Base-by-base conservation (phyloP, 768 basidiomycete genomes). In the Strobilomyces echinocephalus region DNA sequence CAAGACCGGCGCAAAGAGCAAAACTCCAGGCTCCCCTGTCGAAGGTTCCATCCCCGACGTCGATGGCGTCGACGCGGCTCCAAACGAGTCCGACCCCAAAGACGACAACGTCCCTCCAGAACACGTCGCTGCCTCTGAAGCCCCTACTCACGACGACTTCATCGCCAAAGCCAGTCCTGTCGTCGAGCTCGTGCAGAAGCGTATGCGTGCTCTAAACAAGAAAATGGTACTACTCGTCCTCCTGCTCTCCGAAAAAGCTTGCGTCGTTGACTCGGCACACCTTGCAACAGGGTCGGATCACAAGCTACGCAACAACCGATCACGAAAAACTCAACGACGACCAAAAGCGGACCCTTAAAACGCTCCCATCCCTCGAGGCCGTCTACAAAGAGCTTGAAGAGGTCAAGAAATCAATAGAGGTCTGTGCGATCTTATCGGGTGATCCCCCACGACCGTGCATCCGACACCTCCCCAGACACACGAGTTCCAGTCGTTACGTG, bases 361-460 rank as follows among this genome's bases (percentile, higher is more conserved):
- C 80, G 16, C 81, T 95, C 41, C 80, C 92, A 10, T 75, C 77
- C 7, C 74, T 95, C 20, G 91, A 95, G 63, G 88, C 84, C 10
- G 76, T 84, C 38, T 79, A 84, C 60, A 91, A 89, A 63, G 93
- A 95, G 62, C 72, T 95, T 14, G 83, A 81, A 24, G 93, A 94
- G 53, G 80, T 93, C 41, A 88, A 87, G 69, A 92, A 88, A 67
- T 82, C 79, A 39, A 78, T 94, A 56, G 91, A 95, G 81, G 93
- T 92, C 36, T 34, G 92, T 88, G 42, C 38, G 74, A 28, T 55
- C 50, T n/a, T 20, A 33, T 38, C 18, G 15, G 15, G 26, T 35
- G 47, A 30, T 35, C 33, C 18, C 43, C 39, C 39, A 48, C 34
- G n/a, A 39, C 41, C 45, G 30, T 57, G 10, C 36, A 51, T 36